Evolutionary conservation across 495 filamentous ascomycete genomes (phyloP), one percentile per base, ranked within the genome.

Genomic region (Penicillium bovifimosum): DNA sequence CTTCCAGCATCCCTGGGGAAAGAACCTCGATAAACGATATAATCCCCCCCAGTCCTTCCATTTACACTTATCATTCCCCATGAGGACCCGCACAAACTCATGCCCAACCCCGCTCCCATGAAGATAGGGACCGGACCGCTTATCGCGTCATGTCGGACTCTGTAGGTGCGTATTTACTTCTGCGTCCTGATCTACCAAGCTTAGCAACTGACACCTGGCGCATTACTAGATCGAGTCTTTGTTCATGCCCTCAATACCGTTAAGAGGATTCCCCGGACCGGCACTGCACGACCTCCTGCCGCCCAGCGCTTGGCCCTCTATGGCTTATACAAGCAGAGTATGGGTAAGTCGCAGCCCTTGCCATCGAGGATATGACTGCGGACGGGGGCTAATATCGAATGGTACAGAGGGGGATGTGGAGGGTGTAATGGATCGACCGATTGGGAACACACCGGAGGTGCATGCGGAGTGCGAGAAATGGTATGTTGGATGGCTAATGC

Each of bases 211-310:
- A 41, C 38, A 42, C 7, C 29, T n/a, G 34, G 34, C 29, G 4
- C 29, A 13, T 18, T 14, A 13, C 11, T 35, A 96, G 93, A 98
- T 75, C 84, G 93, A 63, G 93, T 98, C 68, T 98, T 98, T 73
- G 91, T 92, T 69, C 92, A 98, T 81, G 93, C 93, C 52, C 84
- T 98, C 65, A 96, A 95, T 72, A 97, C 92, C 26, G 93, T 97
- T 56, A 96, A 96, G 71, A 93, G 93, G 62, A 96, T 98, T 52
- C 90, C 90, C 59, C 91, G 90, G 62, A 95, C 90, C 11, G 92
- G 93, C 20, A 88, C 88, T 35, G 81, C 87, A 45, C 85, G 92
- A 34, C 93, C 93, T 16, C 95, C 93, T 32, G 79, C 91, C 8
- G 74, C 79, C 29, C 92, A 91, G 61, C 87, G 93, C 24, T 75